Evolutionary conservation across 2,329 filamentous ascomycete species (phyloP), one percentile per base, ranked within the genome.

Genomic region (Gremmenia infestans): DNA sequence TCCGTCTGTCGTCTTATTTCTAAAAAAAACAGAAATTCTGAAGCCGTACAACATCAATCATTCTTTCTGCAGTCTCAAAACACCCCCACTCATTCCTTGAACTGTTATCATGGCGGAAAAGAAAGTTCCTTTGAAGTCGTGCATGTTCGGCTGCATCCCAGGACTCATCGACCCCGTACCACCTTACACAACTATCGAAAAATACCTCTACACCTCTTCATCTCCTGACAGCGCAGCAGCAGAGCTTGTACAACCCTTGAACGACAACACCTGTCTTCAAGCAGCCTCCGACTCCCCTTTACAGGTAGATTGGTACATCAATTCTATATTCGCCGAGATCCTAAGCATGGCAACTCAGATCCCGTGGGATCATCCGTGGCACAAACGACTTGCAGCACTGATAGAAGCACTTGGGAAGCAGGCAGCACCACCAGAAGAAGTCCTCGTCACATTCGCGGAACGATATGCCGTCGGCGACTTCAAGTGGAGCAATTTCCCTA

Each of bases 371-470:
- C 49, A 51, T 51, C 35, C 37, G 4, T 51, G 49, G 49, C 37
- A 43, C 22, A 11, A 43, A 28, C 49, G 35, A 32, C 49, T 51
- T 51, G 49, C 49, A 42, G 32, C 37, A n/a, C 49, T 51, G 15
- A 22, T 51, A 3, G n/a, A 40, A 17, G 49, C 49, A n/a, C 49
- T 51, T 22, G 39, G 25, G 36, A 25, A 51, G 49, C 49, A 51
- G 22, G n/a, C 49, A 23, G n/a, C 49, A 43, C 49, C 49, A 25
- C 49, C 49, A n/a, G 43, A 43, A 23, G 49, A 22, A 32, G 49
- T 51, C 15, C 8, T 9, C 35, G 8, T 37, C 35, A 14, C 8
- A 14, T 51, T 17, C 8, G 5, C 22, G 17, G 19, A 40, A 25
- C n/a, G 8, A 28, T 7, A 25, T 9, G 12, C 5, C 15, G 19